A percentile compares a stretch with the other conserved stretches of the same genome.
These are phyloP conservation scores for Colletotrichum paranaense DNA, from an alignment of 2,329 filamentous ascomycete species.

Conservation along the genomic window DNA sequence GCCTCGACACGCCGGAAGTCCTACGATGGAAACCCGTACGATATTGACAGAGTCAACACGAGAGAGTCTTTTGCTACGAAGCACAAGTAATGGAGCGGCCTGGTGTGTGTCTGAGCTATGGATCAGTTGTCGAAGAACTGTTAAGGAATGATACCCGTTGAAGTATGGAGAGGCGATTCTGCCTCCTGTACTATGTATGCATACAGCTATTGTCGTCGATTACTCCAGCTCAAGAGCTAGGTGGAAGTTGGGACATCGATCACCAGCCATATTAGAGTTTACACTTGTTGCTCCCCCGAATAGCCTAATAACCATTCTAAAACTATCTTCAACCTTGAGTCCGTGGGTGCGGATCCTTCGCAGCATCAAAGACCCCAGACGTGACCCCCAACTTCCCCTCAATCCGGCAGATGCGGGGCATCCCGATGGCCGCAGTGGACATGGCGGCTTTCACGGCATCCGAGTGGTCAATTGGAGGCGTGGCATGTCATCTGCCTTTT, in stretches of 20 bases:
- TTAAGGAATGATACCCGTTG: not conserved
- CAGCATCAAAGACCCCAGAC: not conserved
- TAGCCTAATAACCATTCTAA: not conserved
- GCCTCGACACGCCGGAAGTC: constrained; percentile 1
- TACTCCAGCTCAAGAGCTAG: not conserved
- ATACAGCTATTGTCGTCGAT: not conserved
- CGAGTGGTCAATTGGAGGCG: constrained; percentile 21
- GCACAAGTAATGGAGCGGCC: not conserved
- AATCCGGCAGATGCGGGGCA: constrained; percentile 20
- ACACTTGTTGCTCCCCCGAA: too few relatives aligned
- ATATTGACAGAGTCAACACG: constrained; percentile 4
- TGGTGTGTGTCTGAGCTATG: not conserved
- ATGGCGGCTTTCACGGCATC: constrained; percentile 27
- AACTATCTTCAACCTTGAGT: not conserved
- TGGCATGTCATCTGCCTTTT: constrained; percentile 9
- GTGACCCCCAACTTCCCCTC: not conserved
- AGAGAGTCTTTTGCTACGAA: not conserved
- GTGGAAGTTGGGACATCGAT: not conserved
- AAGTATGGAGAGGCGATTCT: not conserved
- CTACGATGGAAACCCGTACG: constrained; percentile 6
- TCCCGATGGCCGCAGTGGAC: not conserved
- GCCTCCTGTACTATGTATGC: not conserved
- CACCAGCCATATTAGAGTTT: not conserved
- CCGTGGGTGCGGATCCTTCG: not conserved
- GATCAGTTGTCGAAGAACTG: not conserved